Percentiles rank a stretch among this genome's conserved stretches.
Evolutionary conservation across 441 rosid species (phyloP).

Genomic region (Mallotus japonicus): DNA sequence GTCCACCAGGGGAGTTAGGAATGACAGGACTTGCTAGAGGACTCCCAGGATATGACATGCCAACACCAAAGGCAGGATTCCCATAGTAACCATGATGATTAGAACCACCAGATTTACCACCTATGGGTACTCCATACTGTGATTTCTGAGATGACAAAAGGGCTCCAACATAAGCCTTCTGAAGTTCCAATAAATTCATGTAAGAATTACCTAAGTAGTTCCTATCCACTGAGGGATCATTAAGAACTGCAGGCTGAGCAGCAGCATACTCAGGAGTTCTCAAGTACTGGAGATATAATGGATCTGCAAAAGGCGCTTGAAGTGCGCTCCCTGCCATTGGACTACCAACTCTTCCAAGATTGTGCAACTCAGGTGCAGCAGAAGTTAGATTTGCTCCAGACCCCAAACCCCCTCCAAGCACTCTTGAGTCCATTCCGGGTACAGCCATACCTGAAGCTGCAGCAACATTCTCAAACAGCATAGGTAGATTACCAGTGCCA

Average conservation of each 20-base stretch:
- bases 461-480: constrained; percentile 48
- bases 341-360: constrained; percentile 41
- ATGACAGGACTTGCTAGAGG: constrained; percentile 40
- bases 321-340: constrained; percentile 35
- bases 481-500: constrained; percentile 48
- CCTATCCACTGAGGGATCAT: constrained; percentile 45
- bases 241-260: constrained; percentile 45
- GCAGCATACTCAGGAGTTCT: constrained; percentile 50
- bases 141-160: constrained; percentile 51
- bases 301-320: constrained; percentile 45
- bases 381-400: constrained; percentile 36
- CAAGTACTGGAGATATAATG: constrained; percentile 48
- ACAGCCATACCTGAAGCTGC: constrained; percentile 51
- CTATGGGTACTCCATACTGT: constrained; percentile 43
- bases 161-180: constrained; percentile 55
- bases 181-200: constrained; percentile 41
- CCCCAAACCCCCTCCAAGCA: constrained; percentile 35
- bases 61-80: constrained; percentile 49
- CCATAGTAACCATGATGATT: constrained; percentile 44
- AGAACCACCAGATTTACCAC: constrained; percentile 43
- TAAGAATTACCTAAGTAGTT: constrained; percentile 48
- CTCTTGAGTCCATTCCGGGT: constrained; percentile 43
- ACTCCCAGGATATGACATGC: constrained; percentile 56
- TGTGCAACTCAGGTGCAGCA: constrained; percentile 45
- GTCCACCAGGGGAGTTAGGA: constrained; percentile 53